Conservation (phyloP, 495 filamentous ascomycete species). For the Cudoniella acicularis region DNA sequence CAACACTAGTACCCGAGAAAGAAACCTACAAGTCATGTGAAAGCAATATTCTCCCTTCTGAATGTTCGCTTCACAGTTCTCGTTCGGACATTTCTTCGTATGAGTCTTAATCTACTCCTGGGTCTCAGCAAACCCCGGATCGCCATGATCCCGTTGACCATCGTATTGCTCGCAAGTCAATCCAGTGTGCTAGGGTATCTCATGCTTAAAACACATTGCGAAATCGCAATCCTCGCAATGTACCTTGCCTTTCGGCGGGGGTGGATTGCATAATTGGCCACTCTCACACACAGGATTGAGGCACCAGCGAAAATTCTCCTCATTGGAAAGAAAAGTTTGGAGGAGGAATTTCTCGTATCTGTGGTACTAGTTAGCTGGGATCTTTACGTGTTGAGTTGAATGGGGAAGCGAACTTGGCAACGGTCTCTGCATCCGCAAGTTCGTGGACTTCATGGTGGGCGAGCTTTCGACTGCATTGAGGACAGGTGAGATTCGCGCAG, state of each 20-base stretch:
- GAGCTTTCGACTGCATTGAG: conserved; percentile 1
- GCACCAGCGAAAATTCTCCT: conserved; percentile 6
- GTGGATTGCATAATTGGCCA: neutral
- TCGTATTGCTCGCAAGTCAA: conserved; percentile 5
- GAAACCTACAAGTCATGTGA: conserved; percentile 9
- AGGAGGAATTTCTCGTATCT: conserved; percentile 8
- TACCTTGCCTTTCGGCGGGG: neutral
- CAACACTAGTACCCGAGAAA: no score
- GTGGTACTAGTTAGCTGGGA: neutral
- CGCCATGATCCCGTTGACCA: conserved; percentile 3
- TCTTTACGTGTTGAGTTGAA: neutral
- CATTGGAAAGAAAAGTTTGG: conserved; percentile 4
- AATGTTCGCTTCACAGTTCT: neutral
- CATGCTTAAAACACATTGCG: conserved; percentile 4
- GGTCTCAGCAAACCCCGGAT: conserved; percentile 1
- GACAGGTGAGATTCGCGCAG: conserved; percentile 1
- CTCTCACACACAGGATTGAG: conserved; percentile 1
- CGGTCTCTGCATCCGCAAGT: conserved; percentile 2
- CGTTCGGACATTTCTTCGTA: conserved; percentile 1
- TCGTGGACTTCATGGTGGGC: neutral
- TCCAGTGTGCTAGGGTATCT: conserved; percentile 4
- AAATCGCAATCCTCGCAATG: conserved; percentile 7
- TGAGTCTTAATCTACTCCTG: conserved; percentile 3
- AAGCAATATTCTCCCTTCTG: conserved; percentile 7
- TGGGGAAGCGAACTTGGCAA: conserved; percentile 1